Conservation (phyloP, 805 yeast genomes). For the Candida fluviatilis region DNA sequence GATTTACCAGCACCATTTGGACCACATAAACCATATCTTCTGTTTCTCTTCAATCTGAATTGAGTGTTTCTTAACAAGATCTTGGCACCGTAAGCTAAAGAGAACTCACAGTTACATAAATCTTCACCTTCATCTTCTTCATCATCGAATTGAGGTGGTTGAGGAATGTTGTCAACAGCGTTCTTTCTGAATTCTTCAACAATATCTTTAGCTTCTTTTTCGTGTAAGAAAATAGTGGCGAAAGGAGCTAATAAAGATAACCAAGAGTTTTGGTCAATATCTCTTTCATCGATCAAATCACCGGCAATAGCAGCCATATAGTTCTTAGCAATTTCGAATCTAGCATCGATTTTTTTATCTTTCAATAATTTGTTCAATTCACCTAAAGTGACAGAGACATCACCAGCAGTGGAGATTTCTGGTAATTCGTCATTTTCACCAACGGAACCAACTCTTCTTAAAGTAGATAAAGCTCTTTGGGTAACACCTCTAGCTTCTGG, state of each 20-base stretch:
- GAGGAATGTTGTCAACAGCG: constrained; percentile 98
- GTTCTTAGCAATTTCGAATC: constrained; percentile 73
- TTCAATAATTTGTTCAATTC: constrained; percentile 73
- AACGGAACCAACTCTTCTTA: constrained; percentile 98
- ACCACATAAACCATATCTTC: constrained; percentile 96
- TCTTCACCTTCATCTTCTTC: constrained; percentile 99
- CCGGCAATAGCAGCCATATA: constrained; percentile 97
- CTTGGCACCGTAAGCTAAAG: constrained; percentile 99
- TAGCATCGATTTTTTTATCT: constrained; percentile 61
- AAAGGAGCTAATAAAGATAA: constrained; percentile 82
- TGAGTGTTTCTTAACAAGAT: constrained; percentile 99
- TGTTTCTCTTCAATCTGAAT: constrained; percentile 96
- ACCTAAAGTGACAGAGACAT: constrained; percentile 76
- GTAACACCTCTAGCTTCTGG: constrained; percentile 99
- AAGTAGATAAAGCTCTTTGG: constrained; percentile 92
- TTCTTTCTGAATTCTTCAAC: constrained; percentile 93
- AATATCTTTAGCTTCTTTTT: constrained; percentile 77
- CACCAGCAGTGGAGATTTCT: constrained; percentile 99
- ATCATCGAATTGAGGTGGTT: constrained; percentile 92
- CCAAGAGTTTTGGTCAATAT: constrained; percentile 90
- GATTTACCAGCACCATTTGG: constrained; percentile 53
- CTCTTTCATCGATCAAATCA: constrained; percentile 97
- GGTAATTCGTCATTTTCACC: constrained; percentile 87
- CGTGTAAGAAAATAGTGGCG: constrained; percentile 94
- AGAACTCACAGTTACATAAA: constrained; percentile 99